Conservation (phyloP, 345 rosid genomes). For the Lumnitzera littorea region DNA sequence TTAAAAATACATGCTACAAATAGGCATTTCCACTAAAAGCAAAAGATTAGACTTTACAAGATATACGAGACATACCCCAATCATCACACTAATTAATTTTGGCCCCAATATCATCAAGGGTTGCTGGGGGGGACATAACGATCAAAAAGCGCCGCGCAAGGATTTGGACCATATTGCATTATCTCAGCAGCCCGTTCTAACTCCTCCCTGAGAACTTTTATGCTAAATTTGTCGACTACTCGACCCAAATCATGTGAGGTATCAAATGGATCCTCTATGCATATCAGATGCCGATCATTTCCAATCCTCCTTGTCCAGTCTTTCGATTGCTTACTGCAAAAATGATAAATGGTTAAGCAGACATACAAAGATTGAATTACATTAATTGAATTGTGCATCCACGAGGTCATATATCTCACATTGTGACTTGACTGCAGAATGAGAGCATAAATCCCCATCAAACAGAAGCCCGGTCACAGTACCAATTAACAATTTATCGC, state of each 20-base stretch:
- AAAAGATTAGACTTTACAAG: slow-evolving; percentile 3
- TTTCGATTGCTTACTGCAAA: slow-evolving; percentile 72
- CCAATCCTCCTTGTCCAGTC: slow-evolving; percentile 96
- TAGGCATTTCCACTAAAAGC: slow-evolving; percentile 5
- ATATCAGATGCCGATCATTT: slow-evolving; percentile 94
- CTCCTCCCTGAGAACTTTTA: slow-evolving; percentile 85
- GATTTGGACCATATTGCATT: slow-evolving; percentile 71
- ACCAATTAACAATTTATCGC: too few relatives aligned
- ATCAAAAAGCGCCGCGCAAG: slow-evolving; percentile 58
- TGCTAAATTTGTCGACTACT: slow-evolving; percentile 88
- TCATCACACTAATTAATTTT: too few relatives aligned
- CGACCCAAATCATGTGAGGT: slow-evolving; percentile 80
- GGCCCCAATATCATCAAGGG: too few relatives aligned
- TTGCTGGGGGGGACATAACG: slow-evolving; percentile 24
- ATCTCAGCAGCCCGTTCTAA: slow-evolving; percentile 90
- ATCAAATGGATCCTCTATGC: slow-evolving; percentile 98
- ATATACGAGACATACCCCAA: neutral
- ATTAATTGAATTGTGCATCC: too few relatives aligned
- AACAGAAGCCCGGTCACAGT: too few relatives aligned
- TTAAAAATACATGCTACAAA: slow-evolving; percentile 5
- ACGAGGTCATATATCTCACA: too few relatives aligned
- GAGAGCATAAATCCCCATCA: too few relatives aligned
- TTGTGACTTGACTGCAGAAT: too few relatives aligned
- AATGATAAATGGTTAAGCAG: neutral
- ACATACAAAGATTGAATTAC: too few relatives aligned